Evolutionary conservation across 768 basidiomycete species (phyloP).

Genomic region (Asterophora lycoperdoides): DNA sequence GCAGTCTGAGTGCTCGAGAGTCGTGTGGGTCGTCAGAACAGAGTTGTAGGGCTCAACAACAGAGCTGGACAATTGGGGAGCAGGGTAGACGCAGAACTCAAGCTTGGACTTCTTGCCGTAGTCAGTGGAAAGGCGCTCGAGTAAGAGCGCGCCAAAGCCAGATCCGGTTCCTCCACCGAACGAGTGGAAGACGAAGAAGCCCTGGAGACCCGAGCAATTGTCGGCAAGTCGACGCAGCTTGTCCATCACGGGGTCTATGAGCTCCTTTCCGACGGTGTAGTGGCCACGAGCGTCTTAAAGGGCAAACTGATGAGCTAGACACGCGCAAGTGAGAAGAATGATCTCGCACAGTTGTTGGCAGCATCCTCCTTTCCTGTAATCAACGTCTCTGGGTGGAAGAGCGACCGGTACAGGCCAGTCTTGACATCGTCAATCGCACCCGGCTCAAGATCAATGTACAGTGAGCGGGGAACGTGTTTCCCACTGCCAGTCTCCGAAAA

Average conservation of each 20-base stretch:
- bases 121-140: conserved; percentile 93
- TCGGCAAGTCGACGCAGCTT: conserved; percentile 92
- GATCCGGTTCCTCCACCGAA: conserved; percentile 99
- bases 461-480: conserved; percentile 95
- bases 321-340: not conserved
- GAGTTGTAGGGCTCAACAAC: conserved; percentile 99
- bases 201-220: conserved; percentile 95
- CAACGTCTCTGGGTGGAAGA: conserved; percentile 99
- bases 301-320: not conserved
- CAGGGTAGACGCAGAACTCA: conserved; percentile 96
- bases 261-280: conserved; percentile 97
- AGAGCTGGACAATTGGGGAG: conserved; percentile 88
- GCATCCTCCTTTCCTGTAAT: conserved; percentile 99
- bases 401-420: conserved; percentile 90
- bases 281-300: conserved; percentile 89
- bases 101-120: conserved; percentile 99
- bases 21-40: conserved; percentile 95
- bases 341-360: conserved; percentile 87
- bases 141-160: conserved; percentile 93
- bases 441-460: conserved; percentile 97
- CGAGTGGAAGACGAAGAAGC: conserved; percentile 99
- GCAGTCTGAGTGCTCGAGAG: conserved; percentile 97
- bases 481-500: conserved; percentile 97
- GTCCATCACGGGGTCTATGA: conserved; percentile 95
- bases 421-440: conserved; percentile 98